These are phyloP conservation scores for Candida vaughaniae DNA, from an alignment of 805 yeast genomes.

Conservation along the genomic window DNA sequence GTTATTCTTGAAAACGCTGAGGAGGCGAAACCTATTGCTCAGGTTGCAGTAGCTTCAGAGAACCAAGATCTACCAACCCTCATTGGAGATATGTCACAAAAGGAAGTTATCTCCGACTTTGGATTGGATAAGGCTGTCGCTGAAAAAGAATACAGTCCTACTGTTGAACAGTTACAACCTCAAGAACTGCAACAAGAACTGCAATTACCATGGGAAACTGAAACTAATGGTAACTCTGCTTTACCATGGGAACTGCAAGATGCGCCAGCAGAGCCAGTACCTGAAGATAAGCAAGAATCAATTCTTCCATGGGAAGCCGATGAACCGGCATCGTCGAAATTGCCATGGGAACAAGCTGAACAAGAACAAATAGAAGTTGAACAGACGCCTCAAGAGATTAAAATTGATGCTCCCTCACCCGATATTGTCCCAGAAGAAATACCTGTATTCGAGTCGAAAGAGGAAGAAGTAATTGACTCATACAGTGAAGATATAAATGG, in stretches of 20 bases:
- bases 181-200: conserved; percentile 4
- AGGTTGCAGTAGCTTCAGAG: background rate
- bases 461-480: background rate
- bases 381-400: no score
- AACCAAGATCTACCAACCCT: conserved; percentile 9
- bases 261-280: background rate
- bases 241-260: conserved; percentile 4
- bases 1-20: background rate
- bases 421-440: background rate
- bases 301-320: background rate
- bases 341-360: conserved; percentile 1
- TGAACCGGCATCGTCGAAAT: background rate
- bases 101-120: conserved; percentile 9
- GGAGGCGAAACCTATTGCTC: background rate
- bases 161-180: conserved; percentile 7
- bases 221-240: background rate
- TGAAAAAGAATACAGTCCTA: conserved; percentile 5
- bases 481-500: background rate
- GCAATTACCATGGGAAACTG: conserved; percentile 6
- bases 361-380: no score
- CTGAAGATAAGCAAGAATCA: background rate
- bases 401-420: background rate
- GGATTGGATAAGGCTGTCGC: conserved; percentile 2
- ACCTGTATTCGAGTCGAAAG: background rate
- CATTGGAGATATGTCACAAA: conserved; percentile 9